Conservation (phyloP, 768 basidiomycete genomes). For the Hypholoma sublateritium region DNA sequence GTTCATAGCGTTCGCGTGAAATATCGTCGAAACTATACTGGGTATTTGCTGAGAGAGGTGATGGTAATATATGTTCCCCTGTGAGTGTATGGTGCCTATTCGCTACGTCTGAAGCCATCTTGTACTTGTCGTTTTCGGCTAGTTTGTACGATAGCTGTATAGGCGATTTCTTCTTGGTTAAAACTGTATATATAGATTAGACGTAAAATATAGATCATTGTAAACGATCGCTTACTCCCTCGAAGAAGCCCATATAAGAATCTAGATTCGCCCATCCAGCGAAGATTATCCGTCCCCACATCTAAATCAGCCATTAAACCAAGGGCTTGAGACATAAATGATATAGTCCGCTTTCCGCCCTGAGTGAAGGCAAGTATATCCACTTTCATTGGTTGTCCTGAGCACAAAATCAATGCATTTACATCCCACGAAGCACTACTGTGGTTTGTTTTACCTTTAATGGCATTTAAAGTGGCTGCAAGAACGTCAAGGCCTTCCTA, state of each 20-base stretch:
- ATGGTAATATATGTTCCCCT: background rate
- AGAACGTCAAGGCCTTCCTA: conserved; percentile 72
- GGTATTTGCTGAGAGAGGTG: conserved; percentile 1
- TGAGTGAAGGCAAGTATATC: conserved; percentile 82
- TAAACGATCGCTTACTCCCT: conserved; percentile 48
- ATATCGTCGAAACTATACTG: conserved; percentile 17
- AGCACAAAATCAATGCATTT: background rate
- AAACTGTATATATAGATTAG: conserved; percentile 30
- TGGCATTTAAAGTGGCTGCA: conserved; percentile 70
- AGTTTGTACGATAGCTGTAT: conserved; percentile 70
- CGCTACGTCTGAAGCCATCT: conserved; percentile 58
- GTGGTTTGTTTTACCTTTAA: conserved; percentile 59
- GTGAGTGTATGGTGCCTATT: conserved; percentile 32
- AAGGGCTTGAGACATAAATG: conserved; percentile 81
- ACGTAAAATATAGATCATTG: background rate
- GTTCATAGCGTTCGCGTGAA: conserved; percentile 30
- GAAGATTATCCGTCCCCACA: conserved; percentile 77
- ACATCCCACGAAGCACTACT: background rate
- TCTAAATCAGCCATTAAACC: conserved; percentile 88
- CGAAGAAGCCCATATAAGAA: conserved; percentile 73
- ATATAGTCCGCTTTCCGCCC: conserved; percentile 57
- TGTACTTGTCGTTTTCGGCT: conserved; percentile 66
- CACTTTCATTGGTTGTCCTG: conserved; percentile 71
- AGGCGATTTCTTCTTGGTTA: conserved; percentile 58
- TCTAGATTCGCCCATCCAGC: conserved; percentile 85